Base-by-base conservation (phyloP, 2,329 filamentous ascomycete genomes). In the Fusarium avenaceum region DNA sequence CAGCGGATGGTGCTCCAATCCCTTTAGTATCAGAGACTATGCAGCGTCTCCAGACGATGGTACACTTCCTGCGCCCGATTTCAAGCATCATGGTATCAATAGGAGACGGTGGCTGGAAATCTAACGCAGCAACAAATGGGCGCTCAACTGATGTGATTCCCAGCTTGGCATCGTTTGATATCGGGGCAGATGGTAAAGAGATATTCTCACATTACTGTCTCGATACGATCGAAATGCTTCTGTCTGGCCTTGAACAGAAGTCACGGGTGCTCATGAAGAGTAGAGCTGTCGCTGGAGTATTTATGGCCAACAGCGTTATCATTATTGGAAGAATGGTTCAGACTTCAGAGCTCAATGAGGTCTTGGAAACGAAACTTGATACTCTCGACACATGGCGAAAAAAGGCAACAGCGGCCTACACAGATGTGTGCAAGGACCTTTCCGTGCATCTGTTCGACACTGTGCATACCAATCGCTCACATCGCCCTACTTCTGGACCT, bases 71-170 rank as follows among this genome's bases (percentile, higher is more conserved):
- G 22, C 87, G 90, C 8, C 94, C 96, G 2, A 86, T 99, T 20
- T 92, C 92, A 4, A 95, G 92, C 63, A 93, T 99, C 71, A 90
- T 99, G 84, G 90, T 96, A 28, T 97, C 94, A 1, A 82, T 99
- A 11, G 96, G 96, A 19, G 94, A 98, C 73, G 94, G 94, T 2
- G 95, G 95, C 35, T 99, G 96, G 96, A 89, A 87, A 64, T 84
- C 85, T 5, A 82, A 78, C 20, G 79, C 81, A 11, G 80, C 82
- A 30, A 80, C 83, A 17, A 82, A 84, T 42, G 82, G 85, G 11
- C 86, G 87, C 13, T 85, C 85, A 5, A 87, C 86, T 8, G 88
- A 92, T 42, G 86, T 86, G 28, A 86, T 90, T 20, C 90, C 91
- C 0, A 92, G 90, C 51, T 83, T 94, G 30, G 88, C 89, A 14